Evolutionary conservation across 2,329 filamentous ascomycete genomes (phyloP).

Genomic region (Pseudocercospora macadamiae): DNA sequence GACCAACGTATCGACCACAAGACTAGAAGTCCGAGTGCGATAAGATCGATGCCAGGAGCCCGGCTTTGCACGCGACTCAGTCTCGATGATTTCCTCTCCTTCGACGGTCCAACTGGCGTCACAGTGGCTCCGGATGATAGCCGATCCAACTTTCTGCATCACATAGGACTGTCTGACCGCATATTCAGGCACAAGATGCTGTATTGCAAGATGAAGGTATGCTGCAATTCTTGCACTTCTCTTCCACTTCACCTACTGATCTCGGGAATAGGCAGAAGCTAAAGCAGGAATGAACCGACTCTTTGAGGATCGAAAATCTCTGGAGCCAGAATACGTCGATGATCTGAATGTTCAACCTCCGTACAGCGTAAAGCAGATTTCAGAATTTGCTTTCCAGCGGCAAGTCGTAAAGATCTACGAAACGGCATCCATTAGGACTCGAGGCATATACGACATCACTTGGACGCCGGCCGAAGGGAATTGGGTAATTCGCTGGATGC

Average conservation of each 20-base stretch:
- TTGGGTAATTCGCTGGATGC: constrained; percentile 30
- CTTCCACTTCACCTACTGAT: not conserved
- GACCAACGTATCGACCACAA: too few relatives aligned
- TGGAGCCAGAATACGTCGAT: constrained; percentile 19
- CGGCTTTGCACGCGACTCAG: constrained; percentile 16
- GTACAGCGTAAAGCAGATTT: constrained; percentile 24
- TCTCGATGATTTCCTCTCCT: constrained; percentile 16
- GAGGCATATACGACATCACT: constrained; percentile 26
- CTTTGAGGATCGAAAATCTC: constrained; percentile 20
- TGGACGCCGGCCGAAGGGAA: constrained; percentile 20
- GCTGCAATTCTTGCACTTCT: not conserved
- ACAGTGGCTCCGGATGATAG: constrained; percentile 24
- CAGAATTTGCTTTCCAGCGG: constrained; percentile 24
- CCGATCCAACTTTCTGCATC: constrained; percentile 23
- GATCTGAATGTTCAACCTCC: constrained; percentile 20
- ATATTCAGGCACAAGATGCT: constrained; percentile 23
- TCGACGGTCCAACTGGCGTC: constrained; percentile 9
- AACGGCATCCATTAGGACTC: constrained; percentile 19
- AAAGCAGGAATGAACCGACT: constrained; percentile 26
- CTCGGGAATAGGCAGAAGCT: constrained; percentile 19
- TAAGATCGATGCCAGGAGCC: constrained; percentile 11
- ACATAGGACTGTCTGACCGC: constrained; percentile 25
- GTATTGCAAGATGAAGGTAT: constrained; percentile 27
- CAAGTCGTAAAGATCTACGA: constrained; percentile 25
- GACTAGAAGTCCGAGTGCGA: too few relatives aligned